phyloP scores from a whole-genome alignment of 345 rosid genomes.

The Lepidium didymum region DNA sequence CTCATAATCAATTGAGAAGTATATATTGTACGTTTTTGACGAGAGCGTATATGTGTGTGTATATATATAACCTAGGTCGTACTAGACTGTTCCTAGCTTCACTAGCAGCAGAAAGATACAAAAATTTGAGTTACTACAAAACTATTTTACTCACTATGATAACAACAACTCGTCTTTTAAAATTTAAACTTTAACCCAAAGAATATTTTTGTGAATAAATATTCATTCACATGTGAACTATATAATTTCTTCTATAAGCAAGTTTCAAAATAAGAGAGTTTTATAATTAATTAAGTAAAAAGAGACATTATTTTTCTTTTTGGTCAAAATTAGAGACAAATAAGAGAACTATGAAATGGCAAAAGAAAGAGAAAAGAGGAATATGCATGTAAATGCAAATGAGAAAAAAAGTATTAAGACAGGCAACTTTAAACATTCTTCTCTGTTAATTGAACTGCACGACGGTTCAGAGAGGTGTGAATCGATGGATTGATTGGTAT shows the following conservation, averaged over 20 bases:
- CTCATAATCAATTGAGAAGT: neutral
- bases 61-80: constrained; percentile 1
- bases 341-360: no score
- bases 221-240: constrained; percentile 5
- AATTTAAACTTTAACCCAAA: neutral
- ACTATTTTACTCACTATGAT: constrained; percentile 16
- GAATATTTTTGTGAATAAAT: neutral
- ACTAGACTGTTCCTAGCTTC: constrained; percentile 25
- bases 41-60: neutral
- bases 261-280: neutral
- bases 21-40: neutral
- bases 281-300: neutral
- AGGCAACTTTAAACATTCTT: constrained; percentile 30
- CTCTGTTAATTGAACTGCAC: constrained; percentile 24
- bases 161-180: constrained; percentile 24
- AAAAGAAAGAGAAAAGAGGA: neutral
- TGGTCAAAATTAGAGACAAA: neutral
- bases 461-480: constrained; percentile 22
- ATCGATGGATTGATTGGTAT: constrained; percentile 26
- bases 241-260: neutral
- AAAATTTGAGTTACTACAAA: constrained; percentile 21
- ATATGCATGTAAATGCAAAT: constrained; percentile 16
- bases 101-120: constrained; percentile 24
- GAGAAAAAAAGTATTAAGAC: constrained; percentile 4
- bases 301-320: no score